Base-by-base conservation (phyloP, 2,329 filamentous ascomycete species). In the Talaromyces islandicus region DNA sequence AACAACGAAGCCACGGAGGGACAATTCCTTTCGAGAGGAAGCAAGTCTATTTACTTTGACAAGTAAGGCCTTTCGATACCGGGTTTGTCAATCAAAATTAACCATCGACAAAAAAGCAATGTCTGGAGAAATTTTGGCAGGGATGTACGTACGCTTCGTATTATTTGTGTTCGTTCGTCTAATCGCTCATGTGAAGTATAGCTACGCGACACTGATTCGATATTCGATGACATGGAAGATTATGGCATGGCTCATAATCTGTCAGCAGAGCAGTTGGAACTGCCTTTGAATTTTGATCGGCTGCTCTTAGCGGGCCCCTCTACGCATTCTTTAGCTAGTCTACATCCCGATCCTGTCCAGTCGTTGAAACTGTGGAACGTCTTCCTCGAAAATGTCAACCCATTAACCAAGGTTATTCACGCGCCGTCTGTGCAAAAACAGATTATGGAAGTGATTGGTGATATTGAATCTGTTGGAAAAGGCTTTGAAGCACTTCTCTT, bases 311-410 rank as follows among this genome's bases (percentile, higher is more conserved):
- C 12, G 12, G 5, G 12, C 32, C 32, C 32, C 32, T 17, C 14
- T 35, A 17, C 12, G 12, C 12, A 12, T 35, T 35, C 32, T 7
- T 35, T 35, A 14, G 32, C 77, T 4, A 70, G 74, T 1, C 64
- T 85, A 0, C 86, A 88, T 65, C 89, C 89, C 0, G 77, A 84
- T 3, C 82, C 85, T 0, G 80, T 84, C 11, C 85, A 89, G 27
- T 69, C 74, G 3, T 71, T 75, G 56, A 64, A 63, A 30, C 66
- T 75, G 7, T 90, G 88, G 87, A 86, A 89, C 71, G 80, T 84
- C n/a, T 90, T 88, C 67, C 80, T 89, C 46, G 82, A 85, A 64
- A 88, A 88, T 66, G 83, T 90, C 65, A 85, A 90, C 65, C 86
- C 87, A 0, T 69, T 90, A 4, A 77, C 89, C 50, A 89, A 88